A percentile compares a stretch with the other conserved stretches of the same genome.
Evolutionary conservation across 1,139 yeast species (phyloP).

Genomic region (Saccharomycopsis hybrid): DNA sequence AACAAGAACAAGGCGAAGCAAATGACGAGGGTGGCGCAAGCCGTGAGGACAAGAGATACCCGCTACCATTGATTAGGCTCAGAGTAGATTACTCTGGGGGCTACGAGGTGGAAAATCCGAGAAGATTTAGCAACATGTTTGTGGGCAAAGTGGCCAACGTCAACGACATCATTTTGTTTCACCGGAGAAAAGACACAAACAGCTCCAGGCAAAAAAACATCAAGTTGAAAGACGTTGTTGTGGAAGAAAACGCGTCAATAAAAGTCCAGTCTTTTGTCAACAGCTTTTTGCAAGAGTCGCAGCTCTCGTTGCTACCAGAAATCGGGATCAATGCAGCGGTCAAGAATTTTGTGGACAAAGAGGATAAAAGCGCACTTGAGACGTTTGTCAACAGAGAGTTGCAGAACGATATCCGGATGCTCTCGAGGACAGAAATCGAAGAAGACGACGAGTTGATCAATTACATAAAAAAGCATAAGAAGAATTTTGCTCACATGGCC

Average conservation of each 20-base stretch:
- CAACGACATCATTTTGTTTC: conserved; percentile 74
- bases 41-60: conserved; percentile 33
- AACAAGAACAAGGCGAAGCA: background rate
- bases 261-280: conserved; percentile 53
- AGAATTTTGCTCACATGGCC: too few species aligned
- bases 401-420: conserved; percentile 49
- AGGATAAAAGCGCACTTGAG: conserved; percentile 66
- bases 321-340: conserved; percentile 71
- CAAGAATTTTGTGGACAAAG: conserved; percentile 67
- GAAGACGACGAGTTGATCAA: conserved; percentile 5
- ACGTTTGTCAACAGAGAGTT: conserved; percentile 66
- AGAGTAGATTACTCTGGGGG: conserved; percentile 89
- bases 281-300: conserved; percentile 54
- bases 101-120: conserved; percentile 84
- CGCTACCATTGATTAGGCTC: conserved; percentile 74
- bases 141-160: conserved; percentile 89
- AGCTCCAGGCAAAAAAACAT: conserved; percentile 25
- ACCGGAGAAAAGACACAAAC: conserved; percentile 37
- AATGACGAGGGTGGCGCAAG: too few species aligned
- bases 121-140: conserved; percentile 82
- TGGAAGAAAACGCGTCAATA: conserved; percentile 23
- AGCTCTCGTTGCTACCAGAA: conserved; percentile 68
- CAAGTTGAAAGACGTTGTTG: conserved; percentile 25
- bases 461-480: background rate
- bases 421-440: conserved; percentile 38